A percentile compares a stretch with the other conserved stretches of the same genome.
phyloP scores from a whole-genome alignment of 1,284 basidiomycete genomes.

The Sparassis latifolia region DNA sequence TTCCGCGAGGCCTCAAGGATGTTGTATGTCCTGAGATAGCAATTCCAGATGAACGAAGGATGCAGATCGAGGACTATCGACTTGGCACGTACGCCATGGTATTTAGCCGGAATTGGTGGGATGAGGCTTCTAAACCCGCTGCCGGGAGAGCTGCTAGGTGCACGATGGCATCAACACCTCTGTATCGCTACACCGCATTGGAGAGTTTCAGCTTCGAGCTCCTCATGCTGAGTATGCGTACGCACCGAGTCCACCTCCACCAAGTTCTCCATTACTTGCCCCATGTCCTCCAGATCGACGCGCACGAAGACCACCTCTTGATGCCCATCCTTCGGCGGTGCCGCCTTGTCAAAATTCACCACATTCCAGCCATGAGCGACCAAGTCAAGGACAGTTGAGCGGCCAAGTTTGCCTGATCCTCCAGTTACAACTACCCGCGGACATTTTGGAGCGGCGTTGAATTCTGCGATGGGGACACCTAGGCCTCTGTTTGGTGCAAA shows the following conservation, averaged over 20 bases:
- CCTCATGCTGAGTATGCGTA: not conserved
- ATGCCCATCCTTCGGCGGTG: constrained; percentile 1
- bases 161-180: constrained; percentile 3
- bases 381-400: constrained; percentile 5
- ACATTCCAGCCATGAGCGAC: constrained; percentile 6
- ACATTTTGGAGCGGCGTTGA: not conserved
- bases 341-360: constrained; percentile 6
- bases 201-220: not conserved
- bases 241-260: constrained; percentile 8
- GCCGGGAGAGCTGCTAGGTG: constrained; percentile 7
- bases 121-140: constrained; percentile 5
- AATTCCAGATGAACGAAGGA: not conserved
- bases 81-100: constrained; percentile 4
- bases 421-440: constrained; percentile 7
- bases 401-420: constrained; percentile 8
- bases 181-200: constrained; percentile 3
- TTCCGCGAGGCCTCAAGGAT: constrained; percentile 9
- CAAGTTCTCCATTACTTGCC: constrained; percentile 8
- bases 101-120: constrained; percentile 5
- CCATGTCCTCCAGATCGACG: constrained; percentile 6
- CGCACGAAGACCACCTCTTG: constrained; percentile 4
- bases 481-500: constrained; percentile 4
- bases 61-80: not conserved
- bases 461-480: constrained; percentile 1
- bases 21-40: constrained; percentile 5